phyloP scores from a whole-genome alignment of 257 asterid genomes.

The Solanum etuberosum region DNA sequence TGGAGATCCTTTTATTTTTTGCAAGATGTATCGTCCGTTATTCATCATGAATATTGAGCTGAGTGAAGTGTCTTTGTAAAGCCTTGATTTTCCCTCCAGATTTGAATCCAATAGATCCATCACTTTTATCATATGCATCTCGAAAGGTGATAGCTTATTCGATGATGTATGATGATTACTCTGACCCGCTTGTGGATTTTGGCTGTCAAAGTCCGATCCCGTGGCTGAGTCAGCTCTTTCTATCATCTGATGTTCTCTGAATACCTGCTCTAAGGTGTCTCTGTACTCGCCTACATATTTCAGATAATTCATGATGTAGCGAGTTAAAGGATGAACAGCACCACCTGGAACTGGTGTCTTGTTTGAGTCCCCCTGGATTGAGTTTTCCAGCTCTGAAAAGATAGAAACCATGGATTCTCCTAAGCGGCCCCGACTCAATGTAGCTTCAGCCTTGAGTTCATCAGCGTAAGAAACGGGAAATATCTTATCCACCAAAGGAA shows the following conservation, averaged over 20 bases:
- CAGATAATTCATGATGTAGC: slow-evolving; percentile 58
- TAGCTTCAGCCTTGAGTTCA: slow-evolving; percentile 46
- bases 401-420: slow-evolving; percentile 60
- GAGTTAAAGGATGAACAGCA: slow-evolving; percentile 79
- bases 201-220: slow-evolving; percentile 23
- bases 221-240: slow-evolving; percentile 46
- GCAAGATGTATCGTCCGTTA: slow-evolving; percentile 78
- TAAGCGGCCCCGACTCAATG: slow-evolving; percentile 37
- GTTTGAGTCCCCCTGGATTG: slow-evolving; percentile 52
- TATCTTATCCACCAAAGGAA: slow-evolving; percentile 12
- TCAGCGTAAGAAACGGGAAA: slow-evolving; percentile 16
- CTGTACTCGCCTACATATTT: slow-evolving; percentile 40
- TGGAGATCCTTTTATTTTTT: slow-evolving; percentile 47
- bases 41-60: slow-evolving; percentile 89
- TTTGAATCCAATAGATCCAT: slow-evolving; percentile 58
- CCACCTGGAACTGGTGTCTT: slow-evolving; percentile 75
- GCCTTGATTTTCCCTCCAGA: slow-evolving; percentile 62
- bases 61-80: slow-evolving; percentile 52
- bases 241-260: slow-evolving; percentile 52
- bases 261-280: slow-evolving; percentile 59
- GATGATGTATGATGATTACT: background rate
- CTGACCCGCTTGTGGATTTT: slow-evolving; percentile 5
- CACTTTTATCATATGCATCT: slow-evolving; percentile 35
- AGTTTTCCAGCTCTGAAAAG: slow-evolving; percentile 52
- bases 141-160: slow-evolving; percentile 31